These are phyloP conservation scores for Populus alba DNA, from an alignment of 345 rosid species.

Conservation along the genomic window DNA sequence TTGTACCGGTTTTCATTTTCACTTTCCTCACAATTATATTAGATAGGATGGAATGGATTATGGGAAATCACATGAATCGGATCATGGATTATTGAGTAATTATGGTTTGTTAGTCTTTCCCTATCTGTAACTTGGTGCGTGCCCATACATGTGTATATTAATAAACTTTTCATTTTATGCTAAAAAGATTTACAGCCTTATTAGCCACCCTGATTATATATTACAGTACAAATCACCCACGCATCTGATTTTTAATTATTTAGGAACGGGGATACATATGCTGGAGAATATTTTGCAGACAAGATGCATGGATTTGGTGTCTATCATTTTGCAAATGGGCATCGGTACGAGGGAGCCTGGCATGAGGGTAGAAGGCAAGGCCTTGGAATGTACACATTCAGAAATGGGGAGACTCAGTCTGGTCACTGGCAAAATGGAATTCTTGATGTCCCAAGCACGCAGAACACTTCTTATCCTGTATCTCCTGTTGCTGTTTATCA, in stretches of 20 bases:
- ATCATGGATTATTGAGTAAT: not conserved
- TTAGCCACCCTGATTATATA: not conserved
- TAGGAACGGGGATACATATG: constrained; percentile 89
- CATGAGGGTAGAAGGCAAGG: constrained; percentile 97
- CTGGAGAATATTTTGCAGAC: constrained; percentile 97
- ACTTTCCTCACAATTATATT: not conserved
- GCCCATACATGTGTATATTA: not conserved
- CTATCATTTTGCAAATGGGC: constrained; percentile 82
- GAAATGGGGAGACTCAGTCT: constrained; percentile 89
- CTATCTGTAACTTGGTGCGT: not conserved
- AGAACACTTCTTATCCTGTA: constrained; percentile 51
- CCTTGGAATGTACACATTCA: constrained; percentile 92
- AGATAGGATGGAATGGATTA: not conserved
- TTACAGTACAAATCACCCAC: not conserved
- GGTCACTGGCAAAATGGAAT: constrained; percentile 97
- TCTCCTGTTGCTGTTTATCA: constrained; percentile 79
- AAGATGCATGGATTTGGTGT: constrained; percentile 98
- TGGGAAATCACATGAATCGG: not conserved
- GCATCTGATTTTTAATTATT: not conserved
- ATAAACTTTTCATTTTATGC: not conserved
- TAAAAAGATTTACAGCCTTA: not conserved
- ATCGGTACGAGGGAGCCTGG: constrained; percentile 96
- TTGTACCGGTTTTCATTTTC: not conserved
- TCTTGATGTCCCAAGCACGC: constrained; percentile 82
- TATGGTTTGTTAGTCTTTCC: not conserved